Conservation (phyloP, 2,329 filamentous ascomycete species). For the Emmonsia crescens region DNA sequence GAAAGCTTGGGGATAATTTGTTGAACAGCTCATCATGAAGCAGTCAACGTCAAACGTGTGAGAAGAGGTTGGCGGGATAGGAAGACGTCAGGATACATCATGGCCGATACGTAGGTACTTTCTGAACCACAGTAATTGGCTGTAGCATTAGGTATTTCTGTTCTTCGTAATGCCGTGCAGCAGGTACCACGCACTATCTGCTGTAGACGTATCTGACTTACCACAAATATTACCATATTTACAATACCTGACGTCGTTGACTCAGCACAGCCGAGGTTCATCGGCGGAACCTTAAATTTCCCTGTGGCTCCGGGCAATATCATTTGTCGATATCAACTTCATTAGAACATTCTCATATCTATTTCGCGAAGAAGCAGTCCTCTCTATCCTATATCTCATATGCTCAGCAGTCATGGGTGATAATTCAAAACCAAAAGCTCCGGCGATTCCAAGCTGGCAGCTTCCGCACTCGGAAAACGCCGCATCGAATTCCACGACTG, state of each 20-base stretch:
- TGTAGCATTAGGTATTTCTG: not conserved
- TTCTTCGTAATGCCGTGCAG: not conserved
- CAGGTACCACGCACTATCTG: not conserved
- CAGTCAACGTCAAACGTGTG: not conserved
- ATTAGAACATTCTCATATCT: not conserved
- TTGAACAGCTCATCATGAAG: not conserved
- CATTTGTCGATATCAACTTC: too few relatives aligned
- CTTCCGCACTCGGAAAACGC: slow-evolving; percentile 10
- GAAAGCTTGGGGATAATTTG: not conserved
- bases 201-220: not conserved
- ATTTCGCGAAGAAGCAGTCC: not conserved
- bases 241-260: not conserved
- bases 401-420: slow-evolving; percentile 22
- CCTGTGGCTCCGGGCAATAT: too few relatives aligned
- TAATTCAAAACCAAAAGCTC: slow-evolving; percentile 18
- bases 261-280: slow-evolving; percentile 3
- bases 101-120: not conserved
- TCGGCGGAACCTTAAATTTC: not conserved
- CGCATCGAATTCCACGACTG: slow-evolving; percentile 28
- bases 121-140: not conserved
- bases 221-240: not conserved
- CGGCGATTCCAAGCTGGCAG: slow-evolving; percentile 33
- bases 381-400: not conserved
- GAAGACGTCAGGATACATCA: not conserved
- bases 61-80: not conserved